A percentile compares a stretch with the other conserved stretches of the same genome.
Conservation (phyloP, 2,329 filamentous ascomycete species). For the Aspergillus japonicus region DNA sequence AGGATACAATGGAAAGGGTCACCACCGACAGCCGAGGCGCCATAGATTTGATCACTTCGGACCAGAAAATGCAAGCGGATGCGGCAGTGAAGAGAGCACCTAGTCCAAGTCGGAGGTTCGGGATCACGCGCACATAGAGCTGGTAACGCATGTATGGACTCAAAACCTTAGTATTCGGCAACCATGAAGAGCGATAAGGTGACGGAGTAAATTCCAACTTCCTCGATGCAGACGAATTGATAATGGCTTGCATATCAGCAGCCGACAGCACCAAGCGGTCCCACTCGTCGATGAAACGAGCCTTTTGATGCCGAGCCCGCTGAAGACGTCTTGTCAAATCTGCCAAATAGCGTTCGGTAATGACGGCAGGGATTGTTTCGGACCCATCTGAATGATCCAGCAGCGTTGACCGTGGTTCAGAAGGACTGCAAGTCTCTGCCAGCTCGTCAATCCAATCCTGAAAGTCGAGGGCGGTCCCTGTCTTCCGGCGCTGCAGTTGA, state of each 20-base stretch:
- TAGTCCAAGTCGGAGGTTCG: slow-evolving; percentile 62
- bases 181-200: slow-evolving; percentile 55
- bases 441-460: slow-evolving; percentile 96
- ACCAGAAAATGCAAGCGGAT: slow-evolving; percentile 86
- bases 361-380: slow-evolving; percentile 68
- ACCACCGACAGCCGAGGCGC: slow-evolving; percentile 73
- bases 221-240: slow-evolving; percentile 79
- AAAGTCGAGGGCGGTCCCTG: slow-evolving; percentile 70
- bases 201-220: slow-evolving; percentile 71
- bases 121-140: slow-evolving; percentile 70
- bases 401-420: slow-evolving; percentile 55
- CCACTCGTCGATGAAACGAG: slow-evolving; percentile 85
- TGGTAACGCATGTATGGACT: slow-evolving; percentile 82
- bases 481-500: slow-evolving; percentile 78
- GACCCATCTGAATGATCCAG: slow-evolving; percentile 34
- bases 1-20: slow-evolving; percentile 63
- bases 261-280: slow-evolving; percentile 73
- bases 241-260: slow-evolving; percentile 71
- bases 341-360: slow-evolving; percentile 90
- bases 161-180: slow-evolving; percentile 60
- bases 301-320: slow-evolving; percentile 77
- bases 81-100: slow-evolving; percentile 70
- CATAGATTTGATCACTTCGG: slow-evolving; percentile 83
- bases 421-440: slow-evolving; percentile 69
- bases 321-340: slow-evolving; percentile 80